Evolutionary conservation across 2,329 filamentous ascomycete genomes (phyloP), one percentile per base, ranked within the genome.

Genomic region (Apiospora arundinis): DNA sequence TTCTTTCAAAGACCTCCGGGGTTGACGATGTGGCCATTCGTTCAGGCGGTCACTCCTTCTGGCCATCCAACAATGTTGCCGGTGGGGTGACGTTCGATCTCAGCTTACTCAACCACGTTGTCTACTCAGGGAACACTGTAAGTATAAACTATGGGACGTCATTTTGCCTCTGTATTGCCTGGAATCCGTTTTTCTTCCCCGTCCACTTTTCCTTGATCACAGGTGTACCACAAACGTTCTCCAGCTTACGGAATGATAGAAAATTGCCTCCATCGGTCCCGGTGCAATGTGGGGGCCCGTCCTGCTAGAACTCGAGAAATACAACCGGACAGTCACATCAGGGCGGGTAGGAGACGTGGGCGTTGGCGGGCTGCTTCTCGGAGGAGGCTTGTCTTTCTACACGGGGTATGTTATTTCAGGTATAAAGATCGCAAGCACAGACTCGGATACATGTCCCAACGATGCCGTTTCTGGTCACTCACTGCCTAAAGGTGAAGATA

Each of bases 31-130:
- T 63, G 37, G 44, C 65, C 21, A 56, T 44, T 6, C 48, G 69
- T 25, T 60, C 28, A 4, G 52, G 28, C 8, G 52, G 52, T 9
- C 52, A 60, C 52, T 60, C 52, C 1, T 9, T 16, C 7, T 60
- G 52, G 16, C 16, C 18, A 18, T 79, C 81, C 4, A 85, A 84
- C 18, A 88, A 82, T 71, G 83, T 83, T 68, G 77, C 80, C 16
- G 80, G 78, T 3, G 84, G 84, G 3, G 77, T 86, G n/a, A 82
- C 82, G 2, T 82, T 88, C 70, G 84, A 86, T 70, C 71, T 88
- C 48, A 79, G 78, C 40, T 74, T 75, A 18, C 73, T 87, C 67
- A 80, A 84, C 46, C 71, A 77, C 37, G 74, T 82, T 4, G 74
- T 71, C 0, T 76, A 83, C 46, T 76, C 80, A 37, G 69, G 74